Base-by-base conservation (phyloP, 2,329 filamentous ascomycete species). In the Samsoniella hepiali region DNA sequence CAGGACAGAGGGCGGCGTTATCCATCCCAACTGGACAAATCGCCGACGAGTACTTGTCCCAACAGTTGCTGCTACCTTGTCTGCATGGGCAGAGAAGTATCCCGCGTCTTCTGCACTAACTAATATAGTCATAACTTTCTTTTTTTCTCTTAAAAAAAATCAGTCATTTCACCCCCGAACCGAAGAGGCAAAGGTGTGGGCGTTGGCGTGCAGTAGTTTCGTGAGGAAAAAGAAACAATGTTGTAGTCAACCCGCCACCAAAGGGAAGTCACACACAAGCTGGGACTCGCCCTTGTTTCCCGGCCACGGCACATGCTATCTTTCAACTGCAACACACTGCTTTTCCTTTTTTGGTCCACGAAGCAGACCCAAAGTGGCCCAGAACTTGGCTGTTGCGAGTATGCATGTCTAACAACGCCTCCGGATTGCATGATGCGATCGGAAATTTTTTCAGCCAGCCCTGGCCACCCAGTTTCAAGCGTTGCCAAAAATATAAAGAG, bases 381-480 rank as follows among this genome's bases (percentile, higher is more conserved):
- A 38, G 50, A 22, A 38, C 34, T 6, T 10, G 31, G 32, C 22
- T 38, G 38, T 2, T 13, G 11, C 32, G 10, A 1, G 5, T 22
- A 34, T 54, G 50, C 50, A 54, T 54, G 50, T 54, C 29, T 54
- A 9, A 27, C 13, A 36, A 22, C 10, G 15, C 32, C n/a, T 22
- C 13, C 5, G 50, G 50, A 54, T 54, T 54, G 50, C 50, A 54
- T 54, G 34, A 54, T 54, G 50, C 50, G 31, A 54, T 54, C 50
- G 50, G 17, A 54, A 54, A 54, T 9, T 10, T 31, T 55, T 31
- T 55, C 50, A 27, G 32, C 7, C 5, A n/a, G 10, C 27, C 44
- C n/a, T 27, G 17, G 8, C 44, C 10, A 45, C n/a, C n/a, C 8
- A 44, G 9, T 11, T 27, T 27, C 10, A 8, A 15, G 38, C 38